Base-by-base conservation (phyloP, 768 basidiomycete species). In the Vararia minispora region DNA sequence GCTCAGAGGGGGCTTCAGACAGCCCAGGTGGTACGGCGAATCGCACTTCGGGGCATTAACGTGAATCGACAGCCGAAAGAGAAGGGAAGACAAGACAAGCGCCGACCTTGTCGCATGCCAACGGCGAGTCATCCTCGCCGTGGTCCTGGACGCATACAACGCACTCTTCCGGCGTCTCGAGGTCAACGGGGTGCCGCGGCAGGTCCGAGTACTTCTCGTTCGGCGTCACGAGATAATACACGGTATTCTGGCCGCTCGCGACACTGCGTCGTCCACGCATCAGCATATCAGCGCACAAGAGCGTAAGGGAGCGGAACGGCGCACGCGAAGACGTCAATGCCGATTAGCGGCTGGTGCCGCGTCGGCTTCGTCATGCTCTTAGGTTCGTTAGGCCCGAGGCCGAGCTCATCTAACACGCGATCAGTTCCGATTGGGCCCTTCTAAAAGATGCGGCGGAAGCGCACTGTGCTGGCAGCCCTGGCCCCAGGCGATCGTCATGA, bases 61-160 rank as follows among this genome's bases (percentile, higher is more conserved):
- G 39, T 48, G 29, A 45, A 37, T 33, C 4, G 16, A 33, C 18
- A 28, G 28, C 32, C 35, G 33, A 3, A 20, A 35, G 23, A 20
- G 41, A 33, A 32, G 21, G 29, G 18, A 39, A 21, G 21, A 40
- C 12, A 25, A 33, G 24, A 33, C 22, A 40, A n/a, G 7, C 14
- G 40, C 54, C 30, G 38, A 84, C 89, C 74, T 90, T 92, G 55
- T 97, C 92, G 51, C 92, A 98, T 52, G 86, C 90, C 28, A 98
- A 62, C 13, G 78, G 78, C 25, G 71, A 65, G 42, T 76, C 80
- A 33, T 80, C 79, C 17, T 81, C 82, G 13, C 77, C 83, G 18
- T 72, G 63, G 37, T 85, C 85, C 47, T 69, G 66, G 33, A 63
- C 60, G 52, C 92, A 97, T 12, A 74, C 66, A 10, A 83, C 62